These are phyloP conservation scores for Cladosporium sphaerospermum DNA, from an alignment of 2,329 filamentous ascomycete species.

Conservation along the genomic window DNA sequence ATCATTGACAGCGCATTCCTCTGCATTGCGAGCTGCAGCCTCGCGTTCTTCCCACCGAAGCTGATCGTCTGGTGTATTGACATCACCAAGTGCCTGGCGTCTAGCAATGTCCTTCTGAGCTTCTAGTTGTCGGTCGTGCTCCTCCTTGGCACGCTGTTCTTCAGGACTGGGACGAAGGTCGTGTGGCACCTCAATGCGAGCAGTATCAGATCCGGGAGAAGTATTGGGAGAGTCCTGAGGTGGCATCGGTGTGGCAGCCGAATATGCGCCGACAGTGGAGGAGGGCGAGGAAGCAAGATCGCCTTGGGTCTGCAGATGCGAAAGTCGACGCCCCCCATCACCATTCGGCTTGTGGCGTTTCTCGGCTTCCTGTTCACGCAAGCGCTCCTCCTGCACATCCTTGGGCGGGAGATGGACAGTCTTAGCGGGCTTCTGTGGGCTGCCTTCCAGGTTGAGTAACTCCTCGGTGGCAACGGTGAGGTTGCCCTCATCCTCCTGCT, in stretches of 20 bases:
- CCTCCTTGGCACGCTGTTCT: conserved; percentile 43
- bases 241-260: conserved; percentile 64
- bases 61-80: conserved; percentile 53
- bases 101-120: conserved; percentile 44
- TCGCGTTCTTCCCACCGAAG: conserved; percentile 45
- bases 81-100: conserved; percentile 36
- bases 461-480: conserved; percentile 20
- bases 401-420: conserved; percentile 44
- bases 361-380: conserved; percentile 37
- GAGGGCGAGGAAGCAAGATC: conserved; percentile 44
- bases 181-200: conserved; percentile 22
- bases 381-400: conserved; percentile 44
- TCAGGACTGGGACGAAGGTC: conserved; percentile 32
- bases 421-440: conserved; percentile 26
- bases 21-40: conserved; percentile 27
- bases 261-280: conserved; percentile 64
- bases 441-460: conserved; percentile 19
- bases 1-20: conserved; percentile 38
- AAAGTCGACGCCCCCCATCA: conserved; percentile 31
- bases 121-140: conserved; percentile 47
- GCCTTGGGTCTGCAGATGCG: conserved; percentile 22
- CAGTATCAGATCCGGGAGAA: conserved; percentile 27
- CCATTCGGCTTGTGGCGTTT: conserved; percentile 31
- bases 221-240: conserved; percentile 42
- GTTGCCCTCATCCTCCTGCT: conserved; percentile 23